phyloP scores from a whole-genome alignment of 352 stramenopile species.

The Phytophthora tentaculata region DNA sequence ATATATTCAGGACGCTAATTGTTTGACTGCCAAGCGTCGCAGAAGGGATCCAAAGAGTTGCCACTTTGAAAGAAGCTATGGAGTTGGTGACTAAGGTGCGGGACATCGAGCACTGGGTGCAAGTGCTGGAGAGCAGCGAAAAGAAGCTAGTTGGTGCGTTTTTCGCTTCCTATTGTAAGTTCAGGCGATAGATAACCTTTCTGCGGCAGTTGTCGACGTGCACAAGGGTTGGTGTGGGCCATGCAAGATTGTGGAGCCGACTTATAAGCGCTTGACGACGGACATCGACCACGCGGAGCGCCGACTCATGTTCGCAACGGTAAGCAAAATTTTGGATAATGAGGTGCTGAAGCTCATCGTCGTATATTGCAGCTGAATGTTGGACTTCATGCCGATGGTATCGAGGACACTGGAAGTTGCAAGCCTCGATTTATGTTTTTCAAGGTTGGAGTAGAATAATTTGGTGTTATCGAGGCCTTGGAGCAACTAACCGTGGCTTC shows the following conservation, averaged over 20 bases:
- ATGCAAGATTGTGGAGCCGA: constrained; percentile 81
- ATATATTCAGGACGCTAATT: no score
- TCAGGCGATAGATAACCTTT: background rate
- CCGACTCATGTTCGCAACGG: constrained; percentile 57
- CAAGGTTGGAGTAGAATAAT: constrained; percentile 35
- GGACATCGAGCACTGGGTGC: constrained; percentile 66
- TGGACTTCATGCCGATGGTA: constrained; percentile 48
- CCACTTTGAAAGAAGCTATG: constrained; percentile 33
- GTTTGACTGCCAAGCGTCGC: constrained; percentile 21
- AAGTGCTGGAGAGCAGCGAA: constrained; percentile 57
- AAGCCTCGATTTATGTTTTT: constrained; percentile 75
- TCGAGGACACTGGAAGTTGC: constrained; percentile 66
- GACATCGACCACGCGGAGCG: constrained; percentile 68
- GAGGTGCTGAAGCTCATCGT: background rate
- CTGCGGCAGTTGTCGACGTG: constrained; percentile 57
- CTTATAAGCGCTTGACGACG: constrained; percentile 66
- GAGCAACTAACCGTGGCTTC: constrained; percentile 1
- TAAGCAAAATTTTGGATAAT: constrained; percentile 27
- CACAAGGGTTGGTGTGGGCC: constrained; percentile 79
- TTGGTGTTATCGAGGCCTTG: background rate
- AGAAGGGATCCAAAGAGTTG: constrained; percentile 10
- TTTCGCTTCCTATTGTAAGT: background rate
- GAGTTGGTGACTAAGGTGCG: constrained; percentile 61
- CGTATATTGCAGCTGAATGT: constrained; percentile 50
- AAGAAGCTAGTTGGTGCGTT: constrained; percentile 69